Evolutionary conservation across 179 eudicot species (phyloP).

Genomic region (Beta corolliflora): DNA sequence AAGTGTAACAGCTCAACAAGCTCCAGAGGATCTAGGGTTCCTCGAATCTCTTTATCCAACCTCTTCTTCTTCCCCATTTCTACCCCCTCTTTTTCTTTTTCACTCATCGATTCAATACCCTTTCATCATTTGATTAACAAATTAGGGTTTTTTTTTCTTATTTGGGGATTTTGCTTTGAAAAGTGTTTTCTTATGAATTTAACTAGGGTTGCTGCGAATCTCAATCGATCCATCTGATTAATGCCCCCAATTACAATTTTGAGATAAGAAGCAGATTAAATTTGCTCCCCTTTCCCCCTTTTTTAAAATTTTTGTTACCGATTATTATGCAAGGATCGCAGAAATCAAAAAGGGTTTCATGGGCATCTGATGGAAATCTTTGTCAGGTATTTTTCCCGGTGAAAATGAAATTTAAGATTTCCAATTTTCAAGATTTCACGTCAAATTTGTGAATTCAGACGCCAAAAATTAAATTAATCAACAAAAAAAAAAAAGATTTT

Average conservation of each 20-base stretch:
- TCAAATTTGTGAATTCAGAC: not conserved
- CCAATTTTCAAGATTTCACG: not conserved
- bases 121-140: not conserved
- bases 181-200: not conserved
- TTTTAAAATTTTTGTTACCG: not conserved
- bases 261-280: not conserved
- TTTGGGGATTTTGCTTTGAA: no score
- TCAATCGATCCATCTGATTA: conserved; percentile 25
- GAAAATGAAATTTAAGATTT: not conserved
- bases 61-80: not conserved
- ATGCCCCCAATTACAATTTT: not conserved
- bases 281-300: not conserved
- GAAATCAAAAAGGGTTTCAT: conserved; percentile 31
- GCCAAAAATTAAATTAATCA: not conserved
- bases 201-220: conserved; percentile 18
- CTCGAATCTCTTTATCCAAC: conserved; percentile 8
- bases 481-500: not conserved
- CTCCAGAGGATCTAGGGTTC: conserved; percentile 28
- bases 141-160: not conserved
- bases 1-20: conserved; percentile 10
- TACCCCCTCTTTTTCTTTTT: not conserved
- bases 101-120: no score
- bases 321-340: conserved; percentile 32
- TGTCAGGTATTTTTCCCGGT: conserved; percentile 29
- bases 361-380: conserved; percentile 33